Percentiles rank a stretch among this genome's conserved stretches.
phyloP scores from a whole-genome alignment of 306 rosid species.

The Pachyrhizus erosus region DNA sequence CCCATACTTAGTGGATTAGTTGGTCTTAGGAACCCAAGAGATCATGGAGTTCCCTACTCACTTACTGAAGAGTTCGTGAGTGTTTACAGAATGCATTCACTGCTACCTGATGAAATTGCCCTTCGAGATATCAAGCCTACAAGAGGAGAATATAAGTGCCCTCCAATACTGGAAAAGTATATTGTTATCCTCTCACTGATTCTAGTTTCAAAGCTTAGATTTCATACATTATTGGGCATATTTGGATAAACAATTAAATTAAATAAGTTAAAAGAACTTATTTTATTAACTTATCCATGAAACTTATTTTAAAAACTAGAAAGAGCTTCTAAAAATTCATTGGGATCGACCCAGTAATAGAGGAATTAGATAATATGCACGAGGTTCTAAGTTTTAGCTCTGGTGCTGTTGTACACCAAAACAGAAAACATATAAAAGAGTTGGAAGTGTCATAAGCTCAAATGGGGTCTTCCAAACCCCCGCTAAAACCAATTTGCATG shows the following conservation, averaged over 20 bases:
- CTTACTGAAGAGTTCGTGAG: constrained; percentile 79
- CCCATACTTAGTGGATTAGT: constrained; percentile 73
- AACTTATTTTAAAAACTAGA: not conserved
- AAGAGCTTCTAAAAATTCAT: not conserved
- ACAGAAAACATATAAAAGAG: not conserved
- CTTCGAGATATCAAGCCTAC: constrained; percentile 54
- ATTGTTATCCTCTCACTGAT: not conserved
- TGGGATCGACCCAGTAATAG: too few species aligned
- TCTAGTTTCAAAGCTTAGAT: not conserved
- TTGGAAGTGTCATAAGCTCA: not conserved
- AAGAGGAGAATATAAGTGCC: constrained; percentile 50
- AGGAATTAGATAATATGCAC: too few species aligned
- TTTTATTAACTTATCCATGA: not conserved
- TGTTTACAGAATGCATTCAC: constrained; percentile 81
- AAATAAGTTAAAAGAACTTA: not conserved
- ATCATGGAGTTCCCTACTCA: constrained; percentile 85
- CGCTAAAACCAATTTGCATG: not conserved
- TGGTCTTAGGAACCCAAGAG: constrained; percentile 65
- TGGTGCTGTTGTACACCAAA: too few species aligned
- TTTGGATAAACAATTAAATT: not conserved
- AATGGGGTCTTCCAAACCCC: not conserved
- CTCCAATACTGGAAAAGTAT: constrained; percentile 63
- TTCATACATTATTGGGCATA: not conserved
- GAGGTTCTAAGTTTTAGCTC: too few species aligned
- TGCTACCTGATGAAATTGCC: constrained; percentile 64